These are phyloP conservation scores for Neonectria hederae DNA, from an alignment of 2,329 filamentous ascomycete species.

Conservation along the genomic window DNA sequence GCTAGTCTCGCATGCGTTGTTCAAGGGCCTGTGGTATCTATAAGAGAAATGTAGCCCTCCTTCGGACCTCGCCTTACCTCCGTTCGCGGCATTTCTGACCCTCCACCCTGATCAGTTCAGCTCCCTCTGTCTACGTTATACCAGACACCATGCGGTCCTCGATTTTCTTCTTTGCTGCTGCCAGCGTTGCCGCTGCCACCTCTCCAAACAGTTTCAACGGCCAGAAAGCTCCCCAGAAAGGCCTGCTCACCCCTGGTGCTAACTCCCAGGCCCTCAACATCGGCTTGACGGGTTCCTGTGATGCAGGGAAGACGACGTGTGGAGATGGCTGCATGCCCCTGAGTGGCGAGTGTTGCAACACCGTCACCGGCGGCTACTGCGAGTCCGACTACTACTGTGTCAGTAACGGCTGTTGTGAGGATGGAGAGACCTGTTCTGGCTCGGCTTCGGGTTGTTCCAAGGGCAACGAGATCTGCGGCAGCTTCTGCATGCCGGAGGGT, in stretches of 20 bases:
- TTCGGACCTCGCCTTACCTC: not conserved
- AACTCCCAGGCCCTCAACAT: slow-evolving; percentile 33
- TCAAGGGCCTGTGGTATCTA: slow-evolving; percentile 7
- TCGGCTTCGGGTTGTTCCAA: slow-evolving; percentile 37
- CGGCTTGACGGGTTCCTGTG: slow-evolving; percentile 33
- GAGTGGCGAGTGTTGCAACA: slow-evolving; percentile 43
- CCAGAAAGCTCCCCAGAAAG: slow-evolving; percentile 24
- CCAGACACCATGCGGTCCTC: slow-evolving; percentile 39
- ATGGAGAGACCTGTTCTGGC: slow-evolving; percentile 47
- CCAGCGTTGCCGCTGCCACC: slow-evolving; percentile 35
- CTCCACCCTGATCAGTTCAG: not conserved
- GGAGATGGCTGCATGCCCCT: slow-evolving; percentile 46
- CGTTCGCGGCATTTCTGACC: slow-evolving; percentile 2
- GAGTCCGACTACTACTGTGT: slow-evolving; percentile 44
- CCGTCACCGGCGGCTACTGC: slow-evolving; percentile 45
- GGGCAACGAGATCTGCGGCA: slow-evolving; percentile 40
- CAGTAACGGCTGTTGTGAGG: slow-evolving; percentile 45
- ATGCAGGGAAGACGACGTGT: slow-evolving; percentile 37
- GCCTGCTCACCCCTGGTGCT: slow-evolving; percentile 32
- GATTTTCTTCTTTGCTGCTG: slow-evolving; percentile 40
- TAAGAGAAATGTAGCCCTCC: slow-evolving; percentile 24
- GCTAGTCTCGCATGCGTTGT: not conserved
- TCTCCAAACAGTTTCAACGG: slow-evolving; percentile 27
- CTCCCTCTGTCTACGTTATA: not conserved
- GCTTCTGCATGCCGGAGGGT: slow-evolving; percentile 45